phyloP scores from a whole-genome alignment of 495 filamentous ascomycete species.

The Penicillium daleae region DNA sequence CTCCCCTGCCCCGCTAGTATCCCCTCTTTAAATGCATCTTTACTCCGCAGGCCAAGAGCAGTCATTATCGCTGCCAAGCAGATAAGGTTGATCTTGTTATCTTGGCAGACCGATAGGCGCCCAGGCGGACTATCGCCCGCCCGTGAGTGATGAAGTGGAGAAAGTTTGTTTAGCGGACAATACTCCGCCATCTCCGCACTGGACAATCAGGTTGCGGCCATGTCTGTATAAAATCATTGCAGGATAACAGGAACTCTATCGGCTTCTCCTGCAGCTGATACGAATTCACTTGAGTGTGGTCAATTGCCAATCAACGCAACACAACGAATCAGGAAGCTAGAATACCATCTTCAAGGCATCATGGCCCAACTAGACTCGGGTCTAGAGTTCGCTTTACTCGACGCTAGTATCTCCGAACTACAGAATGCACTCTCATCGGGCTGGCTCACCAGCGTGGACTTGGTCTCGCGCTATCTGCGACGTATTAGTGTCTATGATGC shows the following conservation, averaged over 20 bases:
- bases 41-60: neutral
- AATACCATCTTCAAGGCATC: neutral
- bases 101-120: slow-evolving; percentile 9
- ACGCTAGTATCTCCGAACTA: slow-evolving; percentile 57
- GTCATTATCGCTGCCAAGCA: slow-evolving; percentile 28
- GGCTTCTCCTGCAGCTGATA: neutral
- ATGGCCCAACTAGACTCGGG: slow-evolving; percentile 21
- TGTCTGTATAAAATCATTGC: slow-evolving; percentile 1
- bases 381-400: slow-evolving; percentile 59
- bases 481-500: slow-evolving; percentile 46
- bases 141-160: slow-evolving; percentile 1
- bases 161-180: slow-evolving; percentile 18
- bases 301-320: neutral
- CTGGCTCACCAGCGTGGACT: slow-evolving; percentile 47
- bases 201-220: neutral
- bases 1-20: neutral
- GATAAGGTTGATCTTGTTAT: slow-evolving; percentile 20
- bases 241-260: slow-evolving; percentile 1
- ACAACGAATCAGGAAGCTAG: neutral
- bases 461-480: slow-evolving; percentile 54
- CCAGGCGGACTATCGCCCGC: slow-evolving; percentile 13
- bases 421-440: slow-evolving; percentile 46
- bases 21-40: slow-evolving; percentile 7
- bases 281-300: neutral
- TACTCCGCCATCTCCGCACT: slow-evolving; percentile 23